These are phyloP conservation scores for Colletotrichum sp. DNA, from an alignment of 2,329 filamentous ascomycete species.

Conservation along the genomic window DNA sequence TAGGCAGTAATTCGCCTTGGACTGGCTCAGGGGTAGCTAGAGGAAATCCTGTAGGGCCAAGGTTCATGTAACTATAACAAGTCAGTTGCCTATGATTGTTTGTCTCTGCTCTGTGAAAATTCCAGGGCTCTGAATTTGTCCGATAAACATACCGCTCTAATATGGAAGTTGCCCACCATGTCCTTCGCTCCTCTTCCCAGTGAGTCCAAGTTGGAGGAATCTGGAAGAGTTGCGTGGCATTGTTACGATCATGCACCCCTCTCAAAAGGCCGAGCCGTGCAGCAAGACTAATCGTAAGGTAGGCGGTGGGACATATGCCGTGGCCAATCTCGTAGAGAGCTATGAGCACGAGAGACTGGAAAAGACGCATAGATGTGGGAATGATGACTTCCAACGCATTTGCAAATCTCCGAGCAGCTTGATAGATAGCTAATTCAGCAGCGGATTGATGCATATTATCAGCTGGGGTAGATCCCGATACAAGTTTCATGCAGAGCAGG, in stretches of 20 bases:
- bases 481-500: slow-evolving; percentile 29
- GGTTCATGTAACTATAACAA: slow-evolving; percentile 23
- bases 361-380: slow-evolving; percentile 27
- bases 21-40: slow-evolving; percentile 29
- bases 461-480: not conserved
- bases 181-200: slow-evolving; percentile 35
- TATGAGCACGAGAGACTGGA: slow-evolving; percentile 32
- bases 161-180: slow-evolving; percentile 37
- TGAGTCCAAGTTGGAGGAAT: slow-evolving; percentile 29
- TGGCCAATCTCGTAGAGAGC: slow-evolving; percentile 38
- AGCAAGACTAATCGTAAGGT: slow-evolving; percentile 29
- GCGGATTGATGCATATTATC: not conserved
- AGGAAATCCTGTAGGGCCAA: slow-evolving; percentile 26
- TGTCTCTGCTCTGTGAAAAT: not conserved
- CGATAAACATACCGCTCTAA: slow-evolving; percentile 33
- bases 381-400: slow-evolving; percentile 25
- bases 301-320: slow-evolving; percentile 36
- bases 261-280: slow-evolving; percentile 23
- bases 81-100: not conserved
- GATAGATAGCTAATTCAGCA: not conserved
- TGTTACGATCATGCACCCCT: slow-evolving; percentile 27
- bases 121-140: not conserved
- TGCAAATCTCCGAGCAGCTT: slow-evolving; percentile 17
- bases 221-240: slow-evolving; percentile 30
- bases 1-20: slow-evolving; percentile 30